Evolutionary conservation across 2,329 filamentous ascomycete species (phyloP).

Genomic region (Xylariaceae sp.): DNA sequence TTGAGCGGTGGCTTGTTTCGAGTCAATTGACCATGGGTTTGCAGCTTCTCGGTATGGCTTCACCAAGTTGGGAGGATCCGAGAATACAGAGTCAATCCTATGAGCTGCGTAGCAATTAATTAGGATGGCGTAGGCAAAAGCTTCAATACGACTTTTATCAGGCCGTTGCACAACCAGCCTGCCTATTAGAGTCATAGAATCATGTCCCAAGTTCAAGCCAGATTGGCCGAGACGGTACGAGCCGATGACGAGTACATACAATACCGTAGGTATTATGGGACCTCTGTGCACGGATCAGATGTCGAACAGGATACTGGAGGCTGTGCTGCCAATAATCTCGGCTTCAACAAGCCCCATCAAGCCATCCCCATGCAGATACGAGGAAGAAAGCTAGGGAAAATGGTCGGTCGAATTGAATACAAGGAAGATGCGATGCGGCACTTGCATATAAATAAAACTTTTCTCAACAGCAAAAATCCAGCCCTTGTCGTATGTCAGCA

Average conservation of each 20-base stretch:
- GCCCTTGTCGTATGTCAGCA: conserved; percentile 13
- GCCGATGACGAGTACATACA: conserved; percentile 10
- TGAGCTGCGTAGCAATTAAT: not conserved
- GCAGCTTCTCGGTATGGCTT: not conserved
- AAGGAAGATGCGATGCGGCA: not conserved
- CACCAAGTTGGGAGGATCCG: not conserved
- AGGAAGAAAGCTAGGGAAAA: conserved; percentile 7
- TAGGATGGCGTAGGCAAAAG: too few relatives aligned
- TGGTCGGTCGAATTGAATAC: not conserved
- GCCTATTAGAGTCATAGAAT: not conserved
- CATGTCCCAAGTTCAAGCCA: not conserved
- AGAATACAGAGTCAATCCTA: not conserved
- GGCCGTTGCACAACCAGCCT: not conserved
- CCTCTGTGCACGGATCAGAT: too few relatives aligned
- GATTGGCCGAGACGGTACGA: conserved; percentile 2
- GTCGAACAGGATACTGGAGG: conserved; percentile 3
- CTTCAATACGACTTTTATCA: too few relatives aligned
- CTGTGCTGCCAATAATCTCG: conserved; percentile 27
- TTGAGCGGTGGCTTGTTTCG: conserved; percentile 13
- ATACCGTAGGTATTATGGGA: not conserved
- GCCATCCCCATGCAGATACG: conserved; percentile 20
- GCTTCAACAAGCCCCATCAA: conserved; percentile 12
- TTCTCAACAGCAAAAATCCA: too few relatives aligned
- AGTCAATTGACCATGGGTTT: conserved; percentile 1
- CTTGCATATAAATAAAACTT: not conserved